Conservation (phyloP, 2,329 filamentous ascomycete genomes). For the Paraconiothyrium sp. region DNA sequence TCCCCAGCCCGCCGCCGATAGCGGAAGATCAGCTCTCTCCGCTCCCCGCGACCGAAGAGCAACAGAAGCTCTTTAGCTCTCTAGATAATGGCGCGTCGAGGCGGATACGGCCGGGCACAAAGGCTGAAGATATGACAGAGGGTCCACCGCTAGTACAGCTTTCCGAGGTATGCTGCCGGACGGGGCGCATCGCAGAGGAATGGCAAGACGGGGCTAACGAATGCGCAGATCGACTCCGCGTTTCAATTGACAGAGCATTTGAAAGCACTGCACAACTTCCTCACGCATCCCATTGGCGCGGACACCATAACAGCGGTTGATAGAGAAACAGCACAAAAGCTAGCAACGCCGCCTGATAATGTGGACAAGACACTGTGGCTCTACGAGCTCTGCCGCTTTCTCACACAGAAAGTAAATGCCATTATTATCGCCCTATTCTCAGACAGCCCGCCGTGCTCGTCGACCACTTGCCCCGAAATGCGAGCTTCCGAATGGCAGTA, state of each 20-base stretch:
- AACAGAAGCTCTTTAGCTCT: conserved; percentile 61
- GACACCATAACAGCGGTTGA: conserved; percentile 75
- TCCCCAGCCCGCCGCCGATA: conserved; percentile 93
- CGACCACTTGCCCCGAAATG: conserved; percentile 94
- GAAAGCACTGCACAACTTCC: conserved; percentile 86
- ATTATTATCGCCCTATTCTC: conserved; percentile 93
- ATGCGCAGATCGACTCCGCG: conserved; percentile 84
- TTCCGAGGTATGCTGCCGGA: conserved; percentile 71
- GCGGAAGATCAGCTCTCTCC: conserved; percentile 95
- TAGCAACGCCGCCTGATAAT: conserved; percentile 81
- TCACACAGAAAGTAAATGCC: conserved; percentile 92
- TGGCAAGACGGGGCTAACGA: conserved; percentile 26
- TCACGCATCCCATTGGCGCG: conserved; percentile 69
- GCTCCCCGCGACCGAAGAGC: conserved; percentile 67
- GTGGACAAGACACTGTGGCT: conserved; percentile 93
- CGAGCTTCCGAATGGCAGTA: conserved; percentile 99
- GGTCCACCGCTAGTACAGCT: conserved; percentile 89
- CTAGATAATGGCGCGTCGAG: conserved; percentile 79
- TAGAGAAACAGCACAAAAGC: conserved; percentile 75
- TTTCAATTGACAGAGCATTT: conserved; percentile 98
- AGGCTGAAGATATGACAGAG: conserved; percentile 89
- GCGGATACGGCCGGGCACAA: conserved; percentile 91
- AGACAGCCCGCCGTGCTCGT: conserved; percentile 87
- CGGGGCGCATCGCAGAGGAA: conserved; percentile 3
- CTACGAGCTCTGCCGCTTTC: conserved; percentile 95